phyloP scores from a whole-genome alignment of 441 rosid species.

The Theobroma grandiflorum region DNA sequence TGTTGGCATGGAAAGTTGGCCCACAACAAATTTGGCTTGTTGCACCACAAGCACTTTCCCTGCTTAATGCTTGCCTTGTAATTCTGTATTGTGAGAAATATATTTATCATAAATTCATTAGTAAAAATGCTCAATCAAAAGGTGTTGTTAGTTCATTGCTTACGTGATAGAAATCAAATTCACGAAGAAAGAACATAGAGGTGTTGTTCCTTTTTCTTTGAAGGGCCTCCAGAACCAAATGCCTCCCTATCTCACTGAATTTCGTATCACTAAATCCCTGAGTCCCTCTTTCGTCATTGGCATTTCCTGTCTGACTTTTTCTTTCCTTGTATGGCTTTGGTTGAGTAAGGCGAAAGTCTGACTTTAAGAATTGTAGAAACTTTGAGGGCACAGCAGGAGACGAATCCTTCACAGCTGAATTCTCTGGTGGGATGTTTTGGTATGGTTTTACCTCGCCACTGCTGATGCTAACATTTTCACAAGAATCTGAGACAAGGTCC shows the following conservation, averaged over 20 bases:
- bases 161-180: conserved; percentile 75
- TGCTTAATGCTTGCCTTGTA: conserved; percentile 52
- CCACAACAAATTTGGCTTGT: conserved; percentile 51
- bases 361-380: conserved; percentile 41
- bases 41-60: conserved; percentile 76
- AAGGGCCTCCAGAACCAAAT: conserved; percentile 65
- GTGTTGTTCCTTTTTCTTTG: conserved; percentile 51
- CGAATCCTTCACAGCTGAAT: conserved; percentile 23
- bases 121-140: not conserved
- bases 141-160: conserved; percentile 34
- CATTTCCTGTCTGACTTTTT: conserved; percentile 18
- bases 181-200: conserved; percentile 75
- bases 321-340: conserved; percentile 22
- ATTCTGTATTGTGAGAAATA: conserved; percentile 47
- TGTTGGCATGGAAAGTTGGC: conserved; percentile 82
- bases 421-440: conserved; percentile 18
- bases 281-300: conserved; percentile 18
- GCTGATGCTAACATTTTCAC: conserved; percentile 32
- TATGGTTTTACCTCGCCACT: conserved; percentile 26
- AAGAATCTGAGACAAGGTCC: conserved; percentile 35
- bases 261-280: conserved; percentile 28
- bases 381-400: conserved; percentile 18
- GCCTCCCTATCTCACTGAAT: conserved; percentile 38
- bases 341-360: conserved; percentile 36
- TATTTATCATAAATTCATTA: not conserved